Base-by-base conservation (phyloP, 768 basidiomycete genomes). In the Galerina sulciceps region DNA sequence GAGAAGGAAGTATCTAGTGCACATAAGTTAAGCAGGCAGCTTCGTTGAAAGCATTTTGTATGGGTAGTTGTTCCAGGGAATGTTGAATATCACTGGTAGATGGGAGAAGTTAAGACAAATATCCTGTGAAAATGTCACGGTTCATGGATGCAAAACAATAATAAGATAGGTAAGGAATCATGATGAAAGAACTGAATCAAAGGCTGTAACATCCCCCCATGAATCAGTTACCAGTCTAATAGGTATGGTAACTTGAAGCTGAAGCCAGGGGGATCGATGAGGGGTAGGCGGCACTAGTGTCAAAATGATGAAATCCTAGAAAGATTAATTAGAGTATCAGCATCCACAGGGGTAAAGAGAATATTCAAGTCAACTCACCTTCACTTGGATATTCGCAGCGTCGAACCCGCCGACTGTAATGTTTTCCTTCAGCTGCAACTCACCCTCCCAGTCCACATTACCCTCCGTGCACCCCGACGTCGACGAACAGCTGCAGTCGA, bases 381-480 rank as follows among this genome's bases (percentile, higher is more conserved):
- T 78, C 43, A 81, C 75, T 14, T 71, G 60, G 3, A 86, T 69
- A 41, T 77, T 75, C 11, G 69, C 77, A 1, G 79, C 76, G 31
- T 54, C 65, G 70, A 89, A 89, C 9, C 81, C 73, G 23, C 81
- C 80, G 42, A 75, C 73, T 0, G 67, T 70, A 42, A 80, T 69
- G 41, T 79, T 72, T n/a, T 73, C 65, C 11, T 69, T 62, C 43
- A 76, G 55, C 4, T 45, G 40, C 15, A 88, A 59, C 55, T 82
- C 79, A 11, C 87, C 88, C 59, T 84, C 84, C 81, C 87, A 90
- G 61, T 89, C 86, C 2, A 89, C 71, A 60, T 80, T 73, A 35
- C 76, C 77, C 47, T 76, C 71, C 20, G 65, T 62, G 43, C 69
- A 71, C 10, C 65, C 63, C 55, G 60, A 55, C 34, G 60, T 57